Evolutionary conservation across 2,329 filamentous ascomycete species (phyloP).

Genomic region (Ophiostoma tasmaniense): DNA sequence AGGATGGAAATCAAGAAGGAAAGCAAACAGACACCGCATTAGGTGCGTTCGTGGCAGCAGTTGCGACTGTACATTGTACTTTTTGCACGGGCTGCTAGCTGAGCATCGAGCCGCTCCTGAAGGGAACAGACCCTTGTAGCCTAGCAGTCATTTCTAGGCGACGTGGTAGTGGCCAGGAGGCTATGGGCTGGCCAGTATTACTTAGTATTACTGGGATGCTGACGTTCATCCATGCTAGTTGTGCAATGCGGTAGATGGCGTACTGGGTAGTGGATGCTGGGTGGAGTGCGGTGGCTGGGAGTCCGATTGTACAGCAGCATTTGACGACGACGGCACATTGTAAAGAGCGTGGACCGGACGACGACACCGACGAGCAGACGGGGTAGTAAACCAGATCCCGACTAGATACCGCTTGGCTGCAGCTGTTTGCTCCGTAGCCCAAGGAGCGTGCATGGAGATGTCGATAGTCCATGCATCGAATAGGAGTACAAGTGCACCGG

Average conservation of each 20-base stretch:
- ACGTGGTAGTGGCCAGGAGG: neutral
- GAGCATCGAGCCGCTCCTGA: neutral
- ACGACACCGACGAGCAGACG: neutral
- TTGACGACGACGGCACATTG: neutral
- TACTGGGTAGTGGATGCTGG: neutral
- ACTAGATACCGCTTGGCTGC: neutral
- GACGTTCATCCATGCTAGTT: neutral
- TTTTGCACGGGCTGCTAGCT: neutral
- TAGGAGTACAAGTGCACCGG: neutral
- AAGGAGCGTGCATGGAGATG: neutral
- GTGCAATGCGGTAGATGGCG: neutral
- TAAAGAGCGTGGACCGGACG: neutral
- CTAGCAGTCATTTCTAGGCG: neutral
- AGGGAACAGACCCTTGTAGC: neutral
- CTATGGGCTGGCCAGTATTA: neutral
- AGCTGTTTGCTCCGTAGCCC: neutral
- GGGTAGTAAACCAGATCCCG: too few species aligned
- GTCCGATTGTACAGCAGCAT: neutral
- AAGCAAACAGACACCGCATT: neutral
- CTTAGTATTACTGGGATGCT: neutral
- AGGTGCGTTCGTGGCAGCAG: neutral
- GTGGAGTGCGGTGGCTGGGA: neutral
- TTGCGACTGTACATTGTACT: neutral
- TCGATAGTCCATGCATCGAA: slow-evolving; percentile 1
- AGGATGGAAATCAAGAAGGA: neutral